Evolutionary conservation across 2,329 filamentous ascomycete genomes (phyloP).

Genomic region (Diaporthe destruens): DNA sequence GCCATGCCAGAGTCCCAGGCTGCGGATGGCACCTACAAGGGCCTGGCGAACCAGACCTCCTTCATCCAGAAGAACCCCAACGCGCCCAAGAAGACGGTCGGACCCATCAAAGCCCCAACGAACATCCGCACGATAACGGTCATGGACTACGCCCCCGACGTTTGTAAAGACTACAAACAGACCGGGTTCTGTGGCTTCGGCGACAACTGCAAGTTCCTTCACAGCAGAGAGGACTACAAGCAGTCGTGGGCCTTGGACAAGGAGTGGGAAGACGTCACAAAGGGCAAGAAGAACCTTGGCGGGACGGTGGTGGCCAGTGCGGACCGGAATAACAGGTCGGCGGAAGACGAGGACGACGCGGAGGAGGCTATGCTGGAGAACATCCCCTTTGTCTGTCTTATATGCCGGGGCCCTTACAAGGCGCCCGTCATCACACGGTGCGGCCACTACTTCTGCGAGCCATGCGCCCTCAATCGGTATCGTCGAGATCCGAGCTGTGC

Average conservation of each 20-base stretch:
- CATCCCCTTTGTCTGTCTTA: constrained; percentile 91
- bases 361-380: constrained; percentile 82
- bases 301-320: constrained; percentile 74
- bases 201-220: constrained; percentile 85
- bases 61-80: constrained; percentile 88
- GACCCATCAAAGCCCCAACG: constrained; percentile 87
- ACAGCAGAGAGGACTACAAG: constrained; percentile 83
- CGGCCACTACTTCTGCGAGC: constrained; percentile 95
- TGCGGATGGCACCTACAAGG: constrained; percentile 80
- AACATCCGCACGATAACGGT: constrained; percentile 93
- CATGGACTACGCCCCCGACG: constrained; percentile 91
- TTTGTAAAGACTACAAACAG: constrained; percentile 82
- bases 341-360: constrained; percentile 57
- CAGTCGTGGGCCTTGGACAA: constrained; percentile 95
- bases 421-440: constrained; percentile 89
- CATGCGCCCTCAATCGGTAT: constrained; percentile 88
- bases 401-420: constrained; percentile 84
- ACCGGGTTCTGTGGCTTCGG: constrained; percentile 74
- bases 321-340: constrained; percentile 57
- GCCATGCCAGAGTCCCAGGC: constrained; percentile 50
- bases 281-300: constrained; percentile 72
- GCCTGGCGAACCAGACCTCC: constrained; percentile 76
- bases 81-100: constrained; percentile 76
- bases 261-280: constrained; percentile 91
- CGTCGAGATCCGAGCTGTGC: constrained; percentile 88